Conservation (phyloP, 2,329 filamentous ascomycete genomes). For the Paramyrothecium sp. region DNA sequence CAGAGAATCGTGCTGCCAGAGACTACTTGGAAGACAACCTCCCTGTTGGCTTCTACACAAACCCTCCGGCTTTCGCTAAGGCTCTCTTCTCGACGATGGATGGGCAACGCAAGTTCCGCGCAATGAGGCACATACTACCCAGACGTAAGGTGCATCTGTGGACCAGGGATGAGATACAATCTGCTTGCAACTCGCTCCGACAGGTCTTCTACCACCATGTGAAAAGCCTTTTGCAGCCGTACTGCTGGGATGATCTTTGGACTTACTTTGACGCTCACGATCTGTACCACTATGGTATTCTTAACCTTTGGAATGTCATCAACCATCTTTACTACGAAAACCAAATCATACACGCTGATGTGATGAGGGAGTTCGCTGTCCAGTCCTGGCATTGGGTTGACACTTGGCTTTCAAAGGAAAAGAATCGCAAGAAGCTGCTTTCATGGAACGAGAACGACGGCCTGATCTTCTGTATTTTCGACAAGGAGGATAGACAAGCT, state of each 20-base stretch:
- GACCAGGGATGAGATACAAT: slow-evolving; percentile 36
- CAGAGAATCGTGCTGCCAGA: slow-evolving; percentile 18
- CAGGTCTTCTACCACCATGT: slow-evolving; percentile 32
- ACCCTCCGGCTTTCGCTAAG: slow-evolving; percentile 22
- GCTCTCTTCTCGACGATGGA: slow-evolving; percentile 39
- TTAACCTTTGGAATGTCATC: slow-evolving; percentile 48
- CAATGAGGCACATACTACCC: slow-evolving; percentile 22
- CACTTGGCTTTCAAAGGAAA: slow-evolving; percentile 26
- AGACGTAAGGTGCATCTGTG: slow-evolving; percentile 32
- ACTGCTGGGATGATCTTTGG: slow-evolving; percentile 41
- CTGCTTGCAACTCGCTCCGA: slow-evolving; percentile 36
- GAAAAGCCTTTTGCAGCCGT: slow-evolving; percentile 26
- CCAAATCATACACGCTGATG: slow-evolving; percentile 23
- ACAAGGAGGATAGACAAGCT: slow-evolving; percentile 19
- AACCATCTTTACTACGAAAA: slow-evolving; percentile 41
- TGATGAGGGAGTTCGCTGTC: slow-evolving; percentile 19
- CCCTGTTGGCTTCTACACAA: slow-evolving; percentile 34
- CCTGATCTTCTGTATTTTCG: slow-evolving; percentile 25
- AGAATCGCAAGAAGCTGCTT: slow-evolving; percentile 29
- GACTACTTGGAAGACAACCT: slow-evolving; percentile 35
- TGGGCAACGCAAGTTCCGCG: slow-evolving; percentile 25
- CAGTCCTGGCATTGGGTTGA: slow-evolving; percentile 35
- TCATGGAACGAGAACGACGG: slow-evolving; percentile 23
- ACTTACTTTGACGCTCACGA: slow-evolving; percentile 47
- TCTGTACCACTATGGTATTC: slow-evolving; percentile 43